Evolutionary conservation across 176 grass and related monocot species (phyloP).

Genomic region (Triticum urartu): DNA sequence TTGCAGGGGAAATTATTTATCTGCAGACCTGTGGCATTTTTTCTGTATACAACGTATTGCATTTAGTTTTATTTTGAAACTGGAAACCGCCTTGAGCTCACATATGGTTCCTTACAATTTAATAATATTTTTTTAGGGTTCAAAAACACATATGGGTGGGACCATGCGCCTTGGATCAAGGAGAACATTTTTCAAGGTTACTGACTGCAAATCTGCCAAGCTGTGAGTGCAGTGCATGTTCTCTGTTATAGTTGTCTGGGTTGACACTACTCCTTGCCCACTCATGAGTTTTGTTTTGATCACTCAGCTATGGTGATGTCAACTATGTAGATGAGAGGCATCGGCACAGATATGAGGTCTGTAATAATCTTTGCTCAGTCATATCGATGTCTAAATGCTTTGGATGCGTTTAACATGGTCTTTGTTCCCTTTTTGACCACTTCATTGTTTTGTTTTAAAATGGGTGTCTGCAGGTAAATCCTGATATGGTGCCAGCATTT

Average conservation of each 20-base stretch:
- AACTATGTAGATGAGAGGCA: constrained; percentile 66
- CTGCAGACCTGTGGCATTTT: not conserved
- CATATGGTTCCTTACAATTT: not conserved
- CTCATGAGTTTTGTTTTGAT: not conserved
- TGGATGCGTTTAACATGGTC: not conserved
- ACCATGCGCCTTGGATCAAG: constrained; percentile 83
- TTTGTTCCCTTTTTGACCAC: not conserved
- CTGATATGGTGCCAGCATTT: constrained; percentile 65
- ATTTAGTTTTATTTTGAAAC: not conserved
- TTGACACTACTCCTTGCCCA: not conserved
- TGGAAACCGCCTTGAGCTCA: not conserved
- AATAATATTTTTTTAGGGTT: constrained; percentile 47
- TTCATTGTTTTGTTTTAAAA: not conserved
- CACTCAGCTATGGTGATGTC: constrained; percentile 59
- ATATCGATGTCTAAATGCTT: not conserved
- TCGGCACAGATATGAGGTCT: constrained; percentile 82
- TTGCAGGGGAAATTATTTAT: not conserved
- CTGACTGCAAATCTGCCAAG: constrained; percentile 69
- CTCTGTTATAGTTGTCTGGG: not conserved
- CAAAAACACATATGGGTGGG: constrained; percentile 79
- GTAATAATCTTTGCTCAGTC: not conserved
- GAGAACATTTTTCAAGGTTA: constrained; percentile 61
- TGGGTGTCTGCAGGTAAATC: constrained; percentile 44
- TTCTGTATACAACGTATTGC: not conserved
- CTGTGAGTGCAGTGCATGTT: constrained; percentile 53